Evolutionary conservation across 108 stramenopile species (phyloP), one percentile per base, ranked within the genome.

Genomic region (Cyclotella choctawhatcheeana): DNA sequence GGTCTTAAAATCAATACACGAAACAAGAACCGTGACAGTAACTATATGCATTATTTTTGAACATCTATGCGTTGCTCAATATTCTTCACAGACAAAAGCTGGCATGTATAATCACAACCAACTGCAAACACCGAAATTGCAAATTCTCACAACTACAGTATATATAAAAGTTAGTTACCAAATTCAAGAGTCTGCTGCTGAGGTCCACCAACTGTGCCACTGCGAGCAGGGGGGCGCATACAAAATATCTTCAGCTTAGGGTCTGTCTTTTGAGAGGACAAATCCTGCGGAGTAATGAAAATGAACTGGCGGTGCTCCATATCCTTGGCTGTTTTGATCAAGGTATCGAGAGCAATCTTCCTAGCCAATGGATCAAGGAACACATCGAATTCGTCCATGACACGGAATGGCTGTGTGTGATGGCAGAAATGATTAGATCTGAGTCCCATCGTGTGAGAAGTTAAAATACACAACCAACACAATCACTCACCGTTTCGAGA

Each of bases 381-480:
- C 2, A 99, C 97, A 77, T 98, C 97, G 73, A 98, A 98, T 78
- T 99, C 99, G 68, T 99, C 99, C 94, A 98, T 91, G 22, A 99
- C 91, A 60, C 97, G 87, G 71, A 98, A 99, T 14, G 99, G 99
- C 51, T 52, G 51, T 52, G 51, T 45, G 5, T 45, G n/a, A n/a
- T n/a, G n/a, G n/a, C n/a, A n/a, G n/a, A n/a, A n/a, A n/a, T n/a
- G n/a, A n/a, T n/a, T n/a, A n/a, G n/a, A n/a, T n/a, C n/a, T n/a
- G n/a, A n/a, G n/a, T n/a, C n/a, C n/a, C n/a, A n/a, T n/a, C n/a
- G n/a, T n/a, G n/a, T n/a, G n/a, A 45, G 51, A 52, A 52, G 24
- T 2, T 12, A 10, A 22, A 52, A 22, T 5, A 1, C 20, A 22
- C 24, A 24, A 52, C 10, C 10, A 52, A 22, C 10, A 5, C 51